Base-by-base conservation (phyloP, 2,329 filamentous ascomycete species). In the Chalaropsis ovoidea region DNA sequence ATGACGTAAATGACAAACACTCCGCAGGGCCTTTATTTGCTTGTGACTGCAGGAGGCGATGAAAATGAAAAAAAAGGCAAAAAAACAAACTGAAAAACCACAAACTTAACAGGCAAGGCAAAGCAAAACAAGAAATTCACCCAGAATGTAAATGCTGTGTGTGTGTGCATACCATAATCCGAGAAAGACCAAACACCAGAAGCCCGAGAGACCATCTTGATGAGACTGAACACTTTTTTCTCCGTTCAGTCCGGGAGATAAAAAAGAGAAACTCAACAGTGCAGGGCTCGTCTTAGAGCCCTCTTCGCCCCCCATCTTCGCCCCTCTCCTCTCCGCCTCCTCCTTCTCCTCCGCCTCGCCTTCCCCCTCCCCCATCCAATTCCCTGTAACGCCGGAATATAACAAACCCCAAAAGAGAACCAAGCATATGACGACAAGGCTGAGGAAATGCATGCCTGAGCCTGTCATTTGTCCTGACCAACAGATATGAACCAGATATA, bases 121-220 rank as follows among this genome's bases (percentile, higher is more conserved):
- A 24, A 52, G 2, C n/a, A 17, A 61, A 64, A 49, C 43, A 45
- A 58, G 43, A 39, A 47, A 62, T 52, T 41, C 56, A 31, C 60
- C 52, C 52, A 35, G 8, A 56, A n/a, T 56, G 52, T 56, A 56
- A 56, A 56, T 56, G 52, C 52, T 56, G 11, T 42, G n/a, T 56
- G 11, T 42, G n/a, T 52, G 47, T 52, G 47, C 47, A 52, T 52
- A 27, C 47, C 47, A 19, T 52, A 24, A 52, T 52, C 47, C 24
- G 24, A 52, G 19, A 52, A 68, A 69, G 62, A 49, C 64, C 24
- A 64, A 69, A 72, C 71, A 69, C 69, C 70, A 63, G 35, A 52
- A 52, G 47, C 47, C 47, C 47, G 19, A 52, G 19, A 63, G n/a
- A 69, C 52, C 52, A n/a, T 35, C 27, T 56, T 24, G 13, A 35